phyloP scores from a whole-genome alignment of 2,329 filamentous ascomycete genomes.

The Aspergillus tubingensis region DNA sequence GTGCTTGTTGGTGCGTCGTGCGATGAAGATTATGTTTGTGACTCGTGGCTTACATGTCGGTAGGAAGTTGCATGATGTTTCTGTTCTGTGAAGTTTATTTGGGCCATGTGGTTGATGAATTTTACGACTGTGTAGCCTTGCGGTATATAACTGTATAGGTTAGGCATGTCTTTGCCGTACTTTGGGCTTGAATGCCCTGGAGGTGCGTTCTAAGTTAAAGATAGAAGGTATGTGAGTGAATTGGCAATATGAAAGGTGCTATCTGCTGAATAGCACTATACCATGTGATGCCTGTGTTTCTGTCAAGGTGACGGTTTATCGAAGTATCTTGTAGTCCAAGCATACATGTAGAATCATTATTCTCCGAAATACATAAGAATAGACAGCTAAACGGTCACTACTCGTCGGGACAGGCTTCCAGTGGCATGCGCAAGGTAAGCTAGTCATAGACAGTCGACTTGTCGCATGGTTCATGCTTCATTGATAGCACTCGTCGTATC shows the following conservation, averaged over 20 bases:
- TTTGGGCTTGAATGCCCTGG: no score
- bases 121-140: background rate
- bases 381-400: background rate
- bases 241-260: no score
- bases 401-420: slow-evolving; percentile 51
- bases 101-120: background rate
- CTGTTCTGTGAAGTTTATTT: background rate
- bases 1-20: no score
- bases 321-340: no score
- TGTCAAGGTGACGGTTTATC: no score
- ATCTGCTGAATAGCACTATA: no score
- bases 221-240: no score
- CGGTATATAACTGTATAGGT: background rate
- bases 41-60: background rate
- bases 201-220: no score
- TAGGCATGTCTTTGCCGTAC: no score
- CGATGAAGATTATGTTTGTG: background rate
- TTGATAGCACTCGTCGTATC: slow-evolving; percentile 1
- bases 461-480: slow-evolving; percentile 43
- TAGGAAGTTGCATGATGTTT: background rate
- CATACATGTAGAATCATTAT: no score
- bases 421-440: slow-evolving; percentile 53
- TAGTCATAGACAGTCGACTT: slow-evolving; percentile 54
- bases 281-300: no score
- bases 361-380: no score